Conservation (phyloP, 2,329 filamentous ascomycete genomes). For the Fusarium tricinctum region DNA sequence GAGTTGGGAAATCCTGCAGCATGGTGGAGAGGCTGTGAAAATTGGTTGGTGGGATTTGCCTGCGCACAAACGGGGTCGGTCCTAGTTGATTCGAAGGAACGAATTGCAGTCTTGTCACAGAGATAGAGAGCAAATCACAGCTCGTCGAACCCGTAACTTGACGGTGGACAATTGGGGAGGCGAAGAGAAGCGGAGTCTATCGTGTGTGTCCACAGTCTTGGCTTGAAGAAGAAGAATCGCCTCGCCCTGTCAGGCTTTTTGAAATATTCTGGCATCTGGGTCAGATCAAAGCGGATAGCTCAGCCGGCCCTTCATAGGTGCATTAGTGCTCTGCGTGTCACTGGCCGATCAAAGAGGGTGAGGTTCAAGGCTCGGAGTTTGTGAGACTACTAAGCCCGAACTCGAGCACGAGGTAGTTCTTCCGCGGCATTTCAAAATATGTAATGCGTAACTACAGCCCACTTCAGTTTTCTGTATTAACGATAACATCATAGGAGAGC, state of each 20-base stretch:
- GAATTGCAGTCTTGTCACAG: slow-evolving; percentile 23
- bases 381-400: slow-evolving; percentile 37
- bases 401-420: slow-evolving; percentile 5
- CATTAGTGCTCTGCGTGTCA: slow-evolving; percentile 10
- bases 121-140: slow-evolving; percentile 39
- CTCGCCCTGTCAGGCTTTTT: slow-evolving; percentile 7
- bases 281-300: slow-evolving; percentile 16
- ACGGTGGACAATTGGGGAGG: slow-evolving; percentile 14
- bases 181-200: slow-evolving; percentile 6
- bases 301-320: slow-evolving; percentile 14
- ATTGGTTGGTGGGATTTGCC: slow-evolving; percentile 30
- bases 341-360: slow-evolving; percentile 10
- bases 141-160: slow-evolving; percentile 6
- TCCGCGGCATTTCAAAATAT: background rate
- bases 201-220: background rate
- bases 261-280: background rate
- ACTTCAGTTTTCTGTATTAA: slow-evolving; percentile 3
- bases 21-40: slow-evolving; percentile 26
- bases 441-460: background rate
- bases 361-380: slow-evolving; percentile 38
- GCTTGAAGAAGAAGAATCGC: background rate
- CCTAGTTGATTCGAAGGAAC: slow-evolving; percentile 25
- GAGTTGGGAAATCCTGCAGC: slow-evolving; percentile 27
- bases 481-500: background rate
- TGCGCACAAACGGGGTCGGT: slow-evolving; percentile 14